phyloP scores from a whole-genome alignment of 2,329 filamentous ascomycete species.

The Exophiala phaeomuriformis region DNA sequence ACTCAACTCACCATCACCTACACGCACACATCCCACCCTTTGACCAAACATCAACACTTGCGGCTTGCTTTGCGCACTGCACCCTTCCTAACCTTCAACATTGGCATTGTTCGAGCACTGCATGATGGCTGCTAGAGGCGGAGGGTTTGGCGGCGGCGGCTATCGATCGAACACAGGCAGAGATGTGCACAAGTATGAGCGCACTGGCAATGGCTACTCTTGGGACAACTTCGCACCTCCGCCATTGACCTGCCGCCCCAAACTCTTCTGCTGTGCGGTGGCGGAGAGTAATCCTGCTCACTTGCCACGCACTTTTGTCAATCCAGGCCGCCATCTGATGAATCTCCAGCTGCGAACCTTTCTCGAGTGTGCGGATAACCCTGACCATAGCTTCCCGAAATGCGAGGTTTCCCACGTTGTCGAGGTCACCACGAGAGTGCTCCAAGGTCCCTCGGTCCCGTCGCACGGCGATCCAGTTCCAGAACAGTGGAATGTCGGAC shows the following conservation, averaged over 20 bases:
- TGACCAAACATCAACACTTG: too few species aligned
- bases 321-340: slow-evolving; percentile 21
- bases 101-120: not conserved
- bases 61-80: not conserved
- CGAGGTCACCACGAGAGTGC: slow-evolving; percentile 16
- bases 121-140: slow-evolving; percentile 1
- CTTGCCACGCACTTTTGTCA: slow-evolving; percentile 20
- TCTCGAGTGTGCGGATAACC: slow-evolving; percentile 20
- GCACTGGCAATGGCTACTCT: not conserved
- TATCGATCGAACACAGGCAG: not conserved
- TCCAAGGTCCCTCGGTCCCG: slow-evolving; percentile 3
- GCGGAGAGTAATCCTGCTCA: slow-evolving; percentile 14
- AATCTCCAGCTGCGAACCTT: slow-evolving; percentile 20
- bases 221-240: slow-evolving; percentile 9
- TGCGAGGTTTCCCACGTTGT: slow-evolving; percentile 22
- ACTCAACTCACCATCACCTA: too few species aligned
- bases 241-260: slow-evolving; percentile 9
- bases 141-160: not conserved
- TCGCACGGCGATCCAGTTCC: not conserved
- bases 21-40: too few species aligned
- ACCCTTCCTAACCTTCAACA: not conserved
- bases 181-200: slow-evolving; percentile 1
- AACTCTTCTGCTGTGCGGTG: slow-evolving; percentile 20
- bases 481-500: slow-evolving; percentile 16
- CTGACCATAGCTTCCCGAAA: slow-evolving; percentile 9